Percentiles rank a stretch among this genome's conserved stretches.
Evolutionary conservation across 768 basidiomycete genomes (phyloP).

Genomic region (Phanerochaete sordida): DNA sequence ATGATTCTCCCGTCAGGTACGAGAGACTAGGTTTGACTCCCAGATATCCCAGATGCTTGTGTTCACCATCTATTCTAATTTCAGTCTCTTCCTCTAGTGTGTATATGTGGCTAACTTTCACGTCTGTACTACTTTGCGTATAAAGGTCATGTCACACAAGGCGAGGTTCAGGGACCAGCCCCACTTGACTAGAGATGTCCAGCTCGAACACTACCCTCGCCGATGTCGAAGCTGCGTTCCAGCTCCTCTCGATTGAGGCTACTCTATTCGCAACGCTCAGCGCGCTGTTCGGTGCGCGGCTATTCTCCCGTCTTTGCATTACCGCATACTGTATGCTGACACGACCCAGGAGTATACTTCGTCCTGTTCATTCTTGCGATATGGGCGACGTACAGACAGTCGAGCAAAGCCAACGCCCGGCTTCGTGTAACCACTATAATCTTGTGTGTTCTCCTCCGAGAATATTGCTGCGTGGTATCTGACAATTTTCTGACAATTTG

Average conservation of each 20-base stretch:
- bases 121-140: neutral
- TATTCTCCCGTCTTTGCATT: too few relatives aligned
- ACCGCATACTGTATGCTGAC: neutral
- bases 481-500: neutral
- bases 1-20: too few relatives aligned
- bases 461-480: neutral
- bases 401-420: slow-evolving; percentile 5
- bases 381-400: slow-evolving; percentile 15
- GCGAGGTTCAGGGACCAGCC: neutral
- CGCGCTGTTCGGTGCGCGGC: neutral
- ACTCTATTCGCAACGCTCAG: neutral
- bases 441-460: slow-evolving; percentile 11
- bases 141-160: neutral
- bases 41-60: too few relatives aligned
- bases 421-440: slow-evolving; percentile 17
- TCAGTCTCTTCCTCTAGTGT: too few relatives aligned
- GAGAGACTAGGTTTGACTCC: too few relatives aligned
- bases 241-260: neutral
- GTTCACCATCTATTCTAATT: too few relatives aligned
- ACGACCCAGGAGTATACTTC: slow-evolving; percentile 16
- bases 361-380: slow-evolving; percentile 19
- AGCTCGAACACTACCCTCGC: neutral
- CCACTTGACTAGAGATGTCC: neutral
- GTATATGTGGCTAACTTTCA: too few relatives aligned
- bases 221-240: neutral